phyloP scores from a whole-genome alignment of 768 basidiomycete species.

The Lentinula detonsa region DNA sequence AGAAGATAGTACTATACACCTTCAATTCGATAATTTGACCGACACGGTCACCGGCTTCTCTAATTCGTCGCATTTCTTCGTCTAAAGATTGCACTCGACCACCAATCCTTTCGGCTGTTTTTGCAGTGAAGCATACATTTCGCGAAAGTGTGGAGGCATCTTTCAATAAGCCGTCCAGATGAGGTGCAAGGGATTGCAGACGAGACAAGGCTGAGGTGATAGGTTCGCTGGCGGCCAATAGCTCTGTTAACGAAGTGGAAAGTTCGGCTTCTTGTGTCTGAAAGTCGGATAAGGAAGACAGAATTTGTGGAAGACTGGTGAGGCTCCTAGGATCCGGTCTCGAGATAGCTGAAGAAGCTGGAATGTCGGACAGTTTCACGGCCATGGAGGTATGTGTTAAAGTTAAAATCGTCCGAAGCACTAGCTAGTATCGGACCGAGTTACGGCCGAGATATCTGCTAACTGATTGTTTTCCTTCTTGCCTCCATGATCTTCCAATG shows the following conservation, averaged over 20 bases:
- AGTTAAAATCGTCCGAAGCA: too few relatives aligned
- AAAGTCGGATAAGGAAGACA: slow-evolving; percentile 67
- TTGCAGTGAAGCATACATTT: slow-evolving; percentile 66
- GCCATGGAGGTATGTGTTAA: background rate
- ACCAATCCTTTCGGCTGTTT: slow-evolving; percentile 86
- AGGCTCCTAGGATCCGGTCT: slow-evolving; percentile 23
- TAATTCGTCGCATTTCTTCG: slow-evolving; percentile 87
- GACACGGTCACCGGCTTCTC: slow-evolving; percentile 87
- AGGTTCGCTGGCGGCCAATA: slow-evolving; percentile 65
- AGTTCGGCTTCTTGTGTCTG: slow-evolving; percentile 76
- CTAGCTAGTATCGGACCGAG: too few relatives aligned
- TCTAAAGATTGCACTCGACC: slow-evolving; percentile 85
- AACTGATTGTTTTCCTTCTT: background rate
- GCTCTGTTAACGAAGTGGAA: slow-evolving; percentile 62
- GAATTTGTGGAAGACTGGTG: slow-evolving; percentile 60
- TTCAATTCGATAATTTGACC: slow-evolving; percentile 85
- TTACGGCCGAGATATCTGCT: too few relatives aligned
- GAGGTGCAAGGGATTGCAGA: slow-evolving; percentile 54
- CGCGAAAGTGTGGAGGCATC: slow-evolving; percentile 50
- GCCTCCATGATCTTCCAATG: background rate
- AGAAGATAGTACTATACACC: slow-evolving; percentile 19
- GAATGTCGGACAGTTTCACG: background rate
- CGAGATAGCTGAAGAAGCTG: background rate
- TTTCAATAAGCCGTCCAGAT: slow-evolving; percentile 52
- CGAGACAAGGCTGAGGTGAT: slow-evolving; percentile 56